Percentiles rank a stretch among this genome's conserved stretches.
These are phyloP conservation scores for Pseudopyrenochaeta lycopersici DNA, from an alignment of 2,329 filamentous ascomycete genomes.

Conservation along the genomic window DNA sequence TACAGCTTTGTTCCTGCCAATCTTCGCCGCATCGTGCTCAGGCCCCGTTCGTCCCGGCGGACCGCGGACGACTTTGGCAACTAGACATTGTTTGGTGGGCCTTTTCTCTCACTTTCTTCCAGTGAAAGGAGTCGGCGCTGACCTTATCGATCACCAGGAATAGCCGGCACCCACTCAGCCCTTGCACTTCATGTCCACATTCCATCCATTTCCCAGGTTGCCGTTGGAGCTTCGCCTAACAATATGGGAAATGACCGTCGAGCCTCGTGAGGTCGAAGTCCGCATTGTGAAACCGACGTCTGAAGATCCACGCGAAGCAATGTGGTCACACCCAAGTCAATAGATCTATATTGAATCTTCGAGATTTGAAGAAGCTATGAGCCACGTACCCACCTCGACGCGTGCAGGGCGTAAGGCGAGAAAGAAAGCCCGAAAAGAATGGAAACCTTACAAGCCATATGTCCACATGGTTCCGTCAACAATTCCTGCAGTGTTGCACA, in stretches of 20 bases:
- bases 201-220: conserved; percentile 19
- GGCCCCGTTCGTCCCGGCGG: too few species aligned
- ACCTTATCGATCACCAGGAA: too few species aligned
- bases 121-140: too few species aligned
- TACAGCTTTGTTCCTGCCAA: too few species aligned
- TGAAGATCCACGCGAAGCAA: too few species aligned
- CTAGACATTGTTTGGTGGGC: too few species aligned
- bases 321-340: too few species aligned
- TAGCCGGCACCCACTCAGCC: too few species aligned
- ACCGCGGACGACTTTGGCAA: too few species aligned
- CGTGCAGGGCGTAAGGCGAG: conserved; percentile 1
- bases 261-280: conserved; percentile 21
- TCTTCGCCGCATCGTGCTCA: too few species aligned
- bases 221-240: conserved; percentile 16
- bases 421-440: conserved; percentile 1
- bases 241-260: conserved; percentile 21
- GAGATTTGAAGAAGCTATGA: conserved; percentile 3
- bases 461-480: conserved; percentile 5
- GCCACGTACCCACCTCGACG: not conserved
- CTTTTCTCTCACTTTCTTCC: too few species aligned
- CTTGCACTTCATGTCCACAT: conserved; percentile 9
- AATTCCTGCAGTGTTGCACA: conserved; percentile 11
- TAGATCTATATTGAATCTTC: not conserved
- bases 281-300: not conserved
- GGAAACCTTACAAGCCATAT: not conserved